Base-by-base conservation (phyloP, 345 rosid species). In the Jatropha curcas region DNA sequence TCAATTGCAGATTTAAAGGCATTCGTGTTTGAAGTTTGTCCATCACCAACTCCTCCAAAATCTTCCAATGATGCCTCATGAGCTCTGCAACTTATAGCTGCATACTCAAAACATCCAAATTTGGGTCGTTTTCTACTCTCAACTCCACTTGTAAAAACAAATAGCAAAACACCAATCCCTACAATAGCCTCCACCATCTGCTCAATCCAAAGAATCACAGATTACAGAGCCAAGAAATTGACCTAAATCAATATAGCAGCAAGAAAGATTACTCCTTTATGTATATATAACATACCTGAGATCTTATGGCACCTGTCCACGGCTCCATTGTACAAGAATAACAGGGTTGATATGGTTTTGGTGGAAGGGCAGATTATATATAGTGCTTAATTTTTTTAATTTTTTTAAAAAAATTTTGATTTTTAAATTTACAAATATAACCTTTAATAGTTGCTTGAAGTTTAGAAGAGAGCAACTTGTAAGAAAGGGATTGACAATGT, bases 21-120 rank as follows among this genome's bases (percentile, higher is more conserved):
- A 72, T 70, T 55, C 5, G 88, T 84, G 72, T 84, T 84, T 13
- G 76, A 71, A 60, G 88, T 80, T 62, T 45, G 65, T 43, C 88
- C 88, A 62, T 84, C 88, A 12, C 85, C 85, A 37, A 84, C 74
- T 12, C 82, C 81, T 57, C 79, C 72, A 48, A 76, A 79, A 66
- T 74, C 66, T 27, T 56, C 13, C 22, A 70, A 1, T 20, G 78
- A 74, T 19, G 82, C 82, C 3, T 65, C 52, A 55, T 79, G 75
- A 19, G 65, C 69, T 46, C 82, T 74, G 75, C 82, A 79, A 59
- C 58, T 71, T 51, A 28, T 39, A 11, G 72, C 72, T 59, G 20
- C 72, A 33, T 74, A 60, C 63, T 79, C 79, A 68, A 64, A 81
- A 41, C 50, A 67, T 20, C 71, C 84, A 37, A 28, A 71, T 31